phyloP scores from a whole-genome alignment of 2,329 filamentous ascomycete genomes.

The Cytospora leucostoma region DNA sequence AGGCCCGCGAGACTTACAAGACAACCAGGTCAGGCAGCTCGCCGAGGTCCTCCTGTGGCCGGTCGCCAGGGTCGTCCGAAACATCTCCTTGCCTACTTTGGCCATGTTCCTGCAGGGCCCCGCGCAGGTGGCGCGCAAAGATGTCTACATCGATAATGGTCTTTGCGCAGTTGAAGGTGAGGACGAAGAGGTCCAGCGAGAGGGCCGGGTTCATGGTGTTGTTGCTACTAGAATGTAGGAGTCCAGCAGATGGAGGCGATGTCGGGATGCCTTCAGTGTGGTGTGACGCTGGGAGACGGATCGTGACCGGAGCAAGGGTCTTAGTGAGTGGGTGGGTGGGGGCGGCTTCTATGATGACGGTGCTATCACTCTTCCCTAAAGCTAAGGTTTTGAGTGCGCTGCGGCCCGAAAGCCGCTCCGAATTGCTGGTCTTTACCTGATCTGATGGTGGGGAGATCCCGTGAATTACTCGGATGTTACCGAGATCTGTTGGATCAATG shows the following conservation, averaged over 20 bases:
- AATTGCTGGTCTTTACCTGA: not conserved
- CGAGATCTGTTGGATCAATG: not conserved
- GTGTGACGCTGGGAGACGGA: not conserved
- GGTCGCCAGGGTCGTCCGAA: not conserved
- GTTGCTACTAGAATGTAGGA: slow-evolving; percentile 4
- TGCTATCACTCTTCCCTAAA: not conserved
- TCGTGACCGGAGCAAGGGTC: not conserved
- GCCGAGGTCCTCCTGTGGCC: slow-evolving; percentile 30
- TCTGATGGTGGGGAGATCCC: not conserved
- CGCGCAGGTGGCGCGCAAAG: slow-evolving; percentile 71
- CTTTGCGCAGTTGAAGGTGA: slow-evolving; percentile 90
- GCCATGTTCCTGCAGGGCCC: slow-evolving; percentile 52
- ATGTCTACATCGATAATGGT: slow-evolving; percentile 66
- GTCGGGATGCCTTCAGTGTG: slow-evolving; percentile 2
- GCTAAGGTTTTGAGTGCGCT: not conserved
- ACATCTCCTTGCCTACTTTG: slow-evolving; percentile 1
- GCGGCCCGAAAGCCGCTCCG: slow-evolving; percentile 1
- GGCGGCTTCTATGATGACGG: not conserved
- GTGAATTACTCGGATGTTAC: not conserved
- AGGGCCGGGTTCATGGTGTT: slow-evolving; percentile 29
- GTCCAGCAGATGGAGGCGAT: slow-evolving; percentile 10
- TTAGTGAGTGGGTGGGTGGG: not conserved
- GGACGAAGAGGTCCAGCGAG: slow-evolving; percentile 69
- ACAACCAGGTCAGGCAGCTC: slow-evolving; percentile 57
- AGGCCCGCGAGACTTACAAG: slow-evolving; percentile 47